Conservation (phyloP, 345 rosid species). For the Alliaria petiolata region DNA sequence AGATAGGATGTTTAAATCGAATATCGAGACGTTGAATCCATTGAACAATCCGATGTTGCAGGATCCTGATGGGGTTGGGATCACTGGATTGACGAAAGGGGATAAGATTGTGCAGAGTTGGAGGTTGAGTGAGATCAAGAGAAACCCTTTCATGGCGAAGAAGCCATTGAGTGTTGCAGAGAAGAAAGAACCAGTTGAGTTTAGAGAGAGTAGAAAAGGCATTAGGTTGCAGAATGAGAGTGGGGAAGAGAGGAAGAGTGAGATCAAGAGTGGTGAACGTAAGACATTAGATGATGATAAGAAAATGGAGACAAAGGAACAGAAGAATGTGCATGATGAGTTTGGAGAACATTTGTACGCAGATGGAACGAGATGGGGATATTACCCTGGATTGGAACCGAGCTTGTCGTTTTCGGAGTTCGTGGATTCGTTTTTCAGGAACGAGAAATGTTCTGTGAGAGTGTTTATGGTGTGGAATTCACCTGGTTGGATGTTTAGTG, state of each 20-base stretch:
- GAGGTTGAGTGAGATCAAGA: conserved; percentile 63
- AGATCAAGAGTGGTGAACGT: conserved; percentile 48
- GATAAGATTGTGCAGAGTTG: conserved; percentile 68
- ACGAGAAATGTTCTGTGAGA: conserved; percentile 52
- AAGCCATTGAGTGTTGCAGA: conserved; percentile 52
- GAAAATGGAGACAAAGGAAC: conserved; percentile 10
- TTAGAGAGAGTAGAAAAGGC: conserved; percentile 18
- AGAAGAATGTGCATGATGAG: conserved; percentile 34
- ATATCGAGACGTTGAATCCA: conserved; percentile 76
- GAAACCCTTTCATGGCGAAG: conserved; percentile 54
- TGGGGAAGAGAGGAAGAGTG: conserved; percentile 21
- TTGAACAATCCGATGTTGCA: conserved; percentile 79
- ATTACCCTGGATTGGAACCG: conserved; percentile 74
- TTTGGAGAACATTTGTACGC: conserved; percentile 55
- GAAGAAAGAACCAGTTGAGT: background rate
- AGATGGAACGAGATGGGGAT: conserved; percentile 95
- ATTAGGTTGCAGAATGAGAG: conserved; percentile 25
- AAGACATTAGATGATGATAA: conserved; percentile 43
- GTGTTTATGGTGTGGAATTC: conserved; percentile 96
- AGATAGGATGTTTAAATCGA: conserved; percentile 82
- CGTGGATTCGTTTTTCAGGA: conserved; percentile 59
- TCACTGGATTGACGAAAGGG: conserved; percentile 68
- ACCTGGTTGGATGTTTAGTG: conserved; percentile 90
- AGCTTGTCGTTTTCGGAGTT: conserved; percentile 67
- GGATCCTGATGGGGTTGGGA: conserved; percentile 85